Base-by-base conservation (phyloP, 2,329 filamentous ascomycete species). In the Paecilomyces sp. region DNA sequence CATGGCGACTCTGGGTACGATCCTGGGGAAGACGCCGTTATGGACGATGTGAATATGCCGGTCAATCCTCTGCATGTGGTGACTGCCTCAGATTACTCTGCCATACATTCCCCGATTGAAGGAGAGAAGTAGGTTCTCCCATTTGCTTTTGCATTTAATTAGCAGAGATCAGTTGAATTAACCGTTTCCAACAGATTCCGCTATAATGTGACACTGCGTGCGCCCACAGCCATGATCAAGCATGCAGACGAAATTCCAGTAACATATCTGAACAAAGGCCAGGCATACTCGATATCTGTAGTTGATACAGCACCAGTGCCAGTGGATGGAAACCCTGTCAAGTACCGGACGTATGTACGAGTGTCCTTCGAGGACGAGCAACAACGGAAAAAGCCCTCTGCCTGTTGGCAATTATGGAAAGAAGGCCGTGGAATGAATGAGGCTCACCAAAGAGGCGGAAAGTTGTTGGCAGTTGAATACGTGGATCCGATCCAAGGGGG, bases 241-340 rank as follows among this genome's bases (percentile, higher is more conserved):
- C 87, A 92, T 62, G 77, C 86, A 1, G 89, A 95, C 61, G 93
- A 97, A 73, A 95, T 97, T 25, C 94, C 94, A 0, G 86, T 97
- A n/a, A 97, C 93, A 0, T 99, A 99, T 71, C 83, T 99, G 18
- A 99, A 99, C 79, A 97, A 97, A 75, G 92, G 93, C 25, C 93
- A 97, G 72, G 91, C 92, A 15, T 99, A 99, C 73, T 90, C 90
- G 0, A 80, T 99, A 18, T 89, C 90, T 2, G 84, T 99, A 30
- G 80, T 89, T 54, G 94, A 99, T 70, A 94, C 89, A 0, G 80
- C 81, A 5, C 84, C 88, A 1, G 79, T 82, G 1, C 76, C 87
- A 3, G 81, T 85, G 2, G 77, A 83, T 34, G 73, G 79, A 0
- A 83, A 83, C 3, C 87, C 86, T 8, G 80, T 88, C 13, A 88